phyloP scores from a whole-genome alignment of 1,284 basidiomycete genomes.

The Trichosporon inkin region DNA sequence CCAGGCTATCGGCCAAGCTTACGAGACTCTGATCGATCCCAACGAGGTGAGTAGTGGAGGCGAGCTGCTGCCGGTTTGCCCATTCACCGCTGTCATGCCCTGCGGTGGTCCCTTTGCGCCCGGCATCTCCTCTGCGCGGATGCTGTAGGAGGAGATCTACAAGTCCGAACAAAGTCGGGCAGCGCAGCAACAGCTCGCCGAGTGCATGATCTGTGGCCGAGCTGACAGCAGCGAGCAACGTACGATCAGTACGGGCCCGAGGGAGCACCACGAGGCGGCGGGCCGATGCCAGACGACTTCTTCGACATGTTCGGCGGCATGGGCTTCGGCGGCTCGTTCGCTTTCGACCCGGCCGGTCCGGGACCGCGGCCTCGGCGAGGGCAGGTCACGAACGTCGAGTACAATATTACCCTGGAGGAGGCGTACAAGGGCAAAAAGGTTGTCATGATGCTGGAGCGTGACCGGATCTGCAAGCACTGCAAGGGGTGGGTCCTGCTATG shows the following conservation, averaged over 20 bases:
- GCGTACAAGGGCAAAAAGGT: constrained; percentile 87
- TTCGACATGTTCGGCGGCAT: constrained; percentile 69
- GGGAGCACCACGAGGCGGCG: constrained; percentile 51
- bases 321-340: constrained; percentile 37
- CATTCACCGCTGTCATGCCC: not conserved
- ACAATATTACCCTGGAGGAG: constrained; percentile 85
- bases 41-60: constrained; percentile 50
- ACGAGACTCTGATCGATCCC: constrained; percentile 78
- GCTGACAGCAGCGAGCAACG: constrained; percentile 56
- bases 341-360: constrained; percentile 37
- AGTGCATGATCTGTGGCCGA: not conserved
- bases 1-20: constrained; percentile 84
- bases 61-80: not conserved
- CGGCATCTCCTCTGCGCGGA: no score
- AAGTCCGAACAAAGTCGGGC: not conserved
- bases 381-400: constrained; percentile 70
- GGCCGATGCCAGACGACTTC: constrained; percentile 43
- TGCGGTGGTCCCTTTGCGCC: not conserved
- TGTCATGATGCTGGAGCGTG: constrained; percentile 83
- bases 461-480: constrained; percentile 72
- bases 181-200: not conserved
- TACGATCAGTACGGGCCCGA: constrained; percentile 81
- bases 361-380: constrained; percentile 52
- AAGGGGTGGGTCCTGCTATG: constrained; percentile 58
- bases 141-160: not conserved